Conservation (phyloP, 2,329 filamentous ascomycete genomes). For the Arthrobotrys conoides region DNA sequence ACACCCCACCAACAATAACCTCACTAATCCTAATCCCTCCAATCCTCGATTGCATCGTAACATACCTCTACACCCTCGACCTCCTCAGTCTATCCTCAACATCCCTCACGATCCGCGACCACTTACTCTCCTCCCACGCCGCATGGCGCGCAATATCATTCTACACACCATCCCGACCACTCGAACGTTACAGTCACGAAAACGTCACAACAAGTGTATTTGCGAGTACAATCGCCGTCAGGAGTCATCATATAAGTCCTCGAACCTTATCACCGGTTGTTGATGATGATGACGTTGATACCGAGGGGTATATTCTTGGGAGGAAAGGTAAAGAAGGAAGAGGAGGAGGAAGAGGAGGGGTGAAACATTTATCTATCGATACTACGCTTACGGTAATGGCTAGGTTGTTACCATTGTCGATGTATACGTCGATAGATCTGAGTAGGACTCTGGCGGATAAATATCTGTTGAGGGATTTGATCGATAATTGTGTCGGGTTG, state of each 20-base stretch:
- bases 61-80: conserved; percentile 46
- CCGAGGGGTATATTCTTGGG: neutral
- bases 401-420: conserved; percentile 22
- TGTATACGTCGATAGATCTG: conserved; percentile 50
- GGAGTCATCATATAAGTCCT: conserved; percentile 14
- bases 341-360: neutral
- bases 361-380: conserved; percentile 45
- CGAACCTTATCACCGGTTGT: neutral
- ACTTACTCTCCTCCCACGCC: conserved; percentile 30
- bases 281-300: neutral
- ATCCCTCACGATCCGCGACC: conserved; percentile 1
- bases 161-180: neutral
- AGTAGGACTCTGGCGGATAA: conserved; percentile 51
- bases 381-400: conserved; percentile 38
- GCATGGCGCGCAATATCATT: conserved; percentile 54
- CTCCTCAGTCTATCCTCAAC: conserved; percentile 25
- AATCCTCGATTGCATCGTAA: conserved; percentile 55
- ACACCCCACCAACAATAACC: conserved; percentile 30
- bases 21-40: conserved; percentile 47
- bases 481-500: conserved; percentile 37
- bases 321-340: neutral
- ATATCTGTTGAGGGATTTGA: conserved; percentile 40
- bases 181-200: neutral
- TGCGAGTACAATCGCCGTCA: conserved; percentile 26
- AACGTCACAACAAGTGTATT: conserved; percentile 33